A percentile compares a stretch with the other conserved stretches of the same genome.
phyloP scores from a whole-genome alignment of 2,329 filamentous ascomycete species.

The Penicillium sp. region DNA sequence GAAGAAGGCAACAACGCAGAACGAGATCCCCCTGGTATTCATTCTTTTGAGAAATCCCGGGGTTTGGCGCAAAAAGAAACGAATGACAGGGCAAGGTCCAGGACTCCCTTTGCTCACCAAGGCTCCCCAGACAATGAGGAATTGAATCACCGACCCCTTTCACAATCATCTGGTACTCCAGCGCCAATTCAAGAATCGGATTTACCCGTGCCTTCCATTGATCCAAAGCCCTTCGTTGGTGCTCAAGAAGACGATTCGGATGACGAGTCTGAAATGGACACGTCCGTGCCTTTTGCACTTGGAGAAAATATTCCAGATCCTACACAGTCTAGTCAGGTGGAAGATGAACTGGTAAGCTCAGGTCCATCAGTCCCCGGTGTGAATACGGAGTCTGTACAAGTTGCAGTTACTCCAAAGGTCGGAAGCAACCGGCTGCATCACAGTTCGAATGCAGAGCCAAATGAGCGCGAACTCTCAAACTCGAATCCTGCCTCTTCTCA shows the following conservation, averaged over 20 bases:
- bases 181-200: background rate
- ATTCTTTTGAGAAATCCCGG: background rate
- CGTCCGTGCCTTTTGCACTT: constrained; percentile 34
- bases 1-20: background rate
- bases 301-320: constrained; percentile 23
- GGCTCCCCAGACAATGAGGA: background rate
- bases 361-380: constrained; percentile 20
- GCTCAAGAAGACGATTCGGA: constrained; percentile 11
- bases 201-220: background rate
- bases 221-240: background rate
- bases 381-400: constrained; percentile 29
- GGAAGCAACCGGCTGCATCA: constrained; percentile 9
- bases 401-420: constrained; percentile 31
- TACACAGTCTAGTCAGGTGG: constrained; percentile 23
- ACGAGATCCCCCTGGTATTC: background rate
- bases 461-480: background rate
- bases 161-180: background rate
- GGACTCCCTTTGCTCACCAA: background rate
- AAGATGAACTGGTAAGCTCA: constrained; percentile 24
- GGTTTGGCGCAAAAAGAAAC: background rate
- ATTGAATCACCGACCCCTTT: background rate
- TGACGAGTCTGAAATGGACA: constrained; percentile 39
- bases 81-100: background rate
- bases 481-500: constrained; percentile 21
- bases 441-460: background rate